Conservation (phyloP, 495 filamentous ascomycete genomes). For the Amorphotheca resinae region DNA sequence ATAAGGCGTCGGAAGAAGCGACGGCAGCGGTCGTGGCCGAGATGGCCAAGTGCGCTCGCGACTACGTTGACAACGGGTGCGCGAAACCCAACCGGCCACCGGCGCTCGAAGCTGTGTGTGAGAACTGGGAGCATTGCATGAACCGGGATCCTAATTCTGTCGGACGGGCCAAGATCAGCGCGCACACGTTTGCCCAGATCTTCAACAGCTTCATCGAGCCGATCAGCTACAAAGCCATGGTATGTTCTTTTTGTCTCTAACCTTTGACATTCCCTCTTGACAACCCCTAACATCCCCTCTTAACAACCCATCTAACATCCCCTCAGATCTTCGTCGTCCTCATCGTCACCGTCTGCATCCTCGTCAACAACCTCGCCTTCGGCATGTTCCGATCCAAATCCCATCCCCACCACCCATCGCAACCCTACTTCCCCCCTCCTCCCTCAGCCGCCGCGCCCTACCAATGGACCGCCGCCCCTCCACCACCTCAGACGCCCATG, state of each 20-base stretch:
- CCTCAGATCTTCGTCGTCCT: constrained; percentile 38
- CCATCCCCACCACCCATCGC: constrained; percentile 20
- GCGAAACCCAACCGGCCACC: constrained; percentile 46
- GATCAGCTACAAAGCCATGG: constrained; percentile 62
- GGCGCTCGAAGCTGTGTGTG: constrained; percentile 58
- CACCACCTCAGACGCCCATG: constrained; percentile 13
- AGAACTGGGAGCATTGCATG: constrained; percentile 81
- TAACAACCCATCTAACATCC: background rate
- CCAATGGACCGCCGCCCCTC: constrained; percentile 16
- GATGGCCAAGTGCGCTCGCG: constrained; percentile 55
- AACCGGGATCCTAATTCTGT: constrained; percentile 53
- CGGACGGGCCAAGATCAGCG: constrained; percentile 52
- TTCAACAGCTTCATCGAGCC: constrained; percentile 60
- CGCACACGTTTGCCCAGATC: constrained; percentile 72
- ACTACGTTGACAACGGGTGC: constrained; percentile 67
- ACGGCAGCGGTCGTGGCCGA: constrained; percentile 52
- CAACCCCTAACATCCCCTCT: background rate
- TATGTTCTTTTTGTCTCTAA: constrained; percentile 28
- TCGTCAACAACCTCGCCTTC: constrained; percentile 46
- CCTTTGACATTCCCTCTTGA: too few species aligned
- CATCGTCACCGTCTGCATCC: constrained; percentile 41
- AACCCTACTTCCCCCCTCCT: constrained; percentile 8
- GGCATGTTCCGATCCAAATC: constrained; percentile 27
- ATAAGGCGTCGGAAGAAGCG: constrained; percentile 51
- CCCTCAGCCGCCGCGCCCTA: constrained; percentile 8